Evolutionary conservation across 139 green algal species (phyloP), one percentile per base, ranked within the genome.

Genomic region (Chlamydomonas sp.): DNA sequence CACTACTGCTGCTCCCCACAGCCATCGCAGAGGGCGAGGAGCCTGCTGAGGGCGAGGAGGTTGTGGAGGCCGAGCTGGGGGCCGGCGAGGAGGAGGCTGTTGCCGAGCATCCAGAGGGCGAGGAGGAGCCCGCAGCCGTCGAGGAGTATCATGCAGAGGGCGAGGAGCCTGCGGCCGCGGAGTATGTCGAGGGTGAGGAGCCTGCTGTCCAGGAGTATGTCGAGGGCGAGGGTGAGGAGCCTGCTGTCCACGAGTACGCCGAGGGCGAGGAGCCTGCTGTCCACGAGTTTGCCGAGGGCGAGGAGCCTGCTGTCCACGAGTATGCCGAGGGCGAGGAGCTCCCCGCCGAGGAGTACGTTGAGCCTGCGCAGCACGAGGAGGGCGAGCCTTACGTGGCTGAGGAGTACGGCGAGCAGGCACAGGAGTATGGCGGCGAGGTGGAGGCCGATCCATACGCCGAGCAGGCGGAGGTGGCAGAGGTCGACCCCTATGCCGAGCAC

Each of bases 321-420:
- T n/a, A n/a, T n/a, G n/a, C n/a, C n/a, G n/a, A n/a, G n/a, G n/a
- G n/a, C n/a, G n/a, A n/a, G n/a, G n/a, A n/a, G n/a, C n/a, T n/a
- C n/a, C n/a, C n/a, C n/a, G n/a, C n/a, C n/a, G n/a, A n/a, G n/a
- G n/a, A n/a, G n/a, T n/a, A n/a, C n/a, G n/a, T n/a, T n/a, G n/a
- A n/a, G n/a, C n/a, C n/a, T n/a, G 50, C 13, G 50, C 50, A 61
- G 50, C 8, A 61, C 29, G 50, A 61, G 29, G 50, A 61, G 29
- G 50, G 13, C 22, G 50, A 22, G 22, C 13, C 29, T 34, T 20
- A 30, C 13, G 50, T n/a, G 50, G 10, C 13, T 5, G 50, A 22
- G 43, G 43, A 54, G 43, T 54, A 54, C 43, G 43, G 16, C 43
- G 13, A 54, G 43, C 43, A 26, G 43, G 43, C 43, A 54, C 13